Conservation (phyloP, 805 yeast genomes). For the Kuraishia piskuri region DNA sequence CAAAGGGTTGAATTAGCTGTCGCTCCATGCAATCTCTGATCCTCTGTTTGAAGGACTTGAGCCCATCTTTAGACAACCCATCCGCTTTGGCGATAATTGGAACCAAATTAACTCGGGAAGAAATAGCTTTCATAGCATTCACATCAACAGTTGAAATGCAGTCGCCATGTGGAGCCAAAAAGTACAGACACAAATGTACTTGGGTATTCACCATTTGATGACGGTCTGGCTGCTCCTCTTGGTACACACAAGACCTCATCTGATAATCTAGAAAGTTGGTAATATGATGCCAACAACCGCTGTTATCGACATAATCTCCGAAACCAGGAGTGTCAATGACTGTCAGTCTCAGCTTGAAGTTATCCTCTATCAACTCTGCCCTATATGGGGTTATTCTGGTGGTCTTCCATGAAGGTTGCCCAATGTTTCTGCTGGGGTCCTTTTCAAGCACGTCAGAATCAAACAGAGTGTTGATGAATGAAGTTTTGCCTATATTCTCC, state of each 20-base stretch:
- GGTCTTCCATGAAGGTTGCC: conserved; percentile 23
- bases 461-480: conserved; percentile 75
- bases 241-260: conserved; percentile 57
- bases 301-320: conserved; percentile 62
- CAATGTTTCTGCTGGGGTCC: conserved; percentile 26
- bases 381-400: conserved; percentile 25
- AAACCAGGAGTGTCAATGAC: conserved; percentile 72
- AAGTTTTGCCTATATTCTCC: conserved; percentile 44
- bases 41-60: conserved; percentile 41
- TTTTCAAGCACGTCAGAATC: conserved; percentile 32
- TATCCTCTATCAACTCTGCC: conserved; percentile 51
- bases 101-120: conserved; percentile 67
- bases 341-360: conserved; percentile 48
- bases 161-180: conserved; percentile 61
- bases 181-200: conserved; percentile 81
- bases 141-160: conserved; percentile 61
- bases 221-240: conserved; percentile 70
- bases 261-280: conserved; percentile 74
- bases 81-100: conserved; percentile 83
- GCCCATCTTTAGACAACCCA: conserved; percentile 51
- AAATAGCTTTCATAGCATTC: conserved; percentile 61
- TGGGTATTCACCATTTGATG: conserved; percentile 46
- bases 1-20: conserved; percentile 53
- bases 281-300: conserved; percentile 58
- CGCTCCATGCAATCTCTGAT: conserved; percentile 41